Evolutionary conservation across 1,284 basidiomycete species (phyloP), one percentile per base, ranked within the genome.

Genomic region (Malassezia furfur): DNA sequence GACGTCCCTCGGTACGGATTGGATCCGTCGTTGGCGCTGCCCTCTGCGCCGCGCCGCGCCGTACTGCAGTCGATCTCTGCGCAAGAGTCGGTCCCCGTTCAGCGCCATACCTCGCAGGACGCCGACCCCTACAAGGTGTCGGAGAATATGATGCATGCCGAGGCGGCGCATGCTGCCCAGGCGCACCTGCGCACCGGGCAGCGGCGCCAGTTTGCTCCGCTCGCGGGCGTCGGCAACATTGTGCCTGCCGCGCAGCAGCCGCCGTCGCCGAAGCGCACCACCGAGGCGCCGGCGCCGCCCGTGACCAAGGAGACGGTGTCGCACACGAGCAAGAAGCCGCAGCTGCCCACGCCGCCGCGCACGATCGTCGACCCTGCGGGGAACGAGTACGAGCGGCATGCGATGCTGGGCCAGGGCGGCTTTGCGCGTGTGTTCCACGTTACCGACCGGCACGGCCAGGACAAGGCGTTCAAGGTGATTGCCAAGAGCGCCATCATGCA

Each of bases 401-500:
- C 59, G 10, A 54, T 72, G 22, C 60, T 72, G 9, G 70, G 70
- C 22, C 56, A 78, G 71, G 77, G 77, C 30, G 70, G 77, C 36
- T 72, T 71, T 43, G 67, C 72, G 11, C 60, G 74, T 39, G 75
- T 76, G 12, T 76, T 74, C 65, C 64, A 69, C 46, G 67, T 68
- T 37, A 64, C 59, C 41, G 75, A 56, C 50, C 65, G 63, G 14
- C 65, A 53, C 45, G 76, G 69, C 31, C 62, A 50, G 32, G 63
- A 62, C 31, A 76, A 76, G 60, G 77, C 77, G 0, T 71, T 78
- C 65, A 78, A 78, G 57, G 77, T 77, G 30, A 76, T 78, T 47
- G 66, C 69, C 46, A 78, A 78, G 62, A 68, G 74, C 21, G 65
- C 69, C 19, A 62, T 73, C 25, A 55, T 63, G 53, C 74, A 77